Conservation (phyloP, 129 eudicot genomes). For the Helichrysum umbraculigerum region DNA sequence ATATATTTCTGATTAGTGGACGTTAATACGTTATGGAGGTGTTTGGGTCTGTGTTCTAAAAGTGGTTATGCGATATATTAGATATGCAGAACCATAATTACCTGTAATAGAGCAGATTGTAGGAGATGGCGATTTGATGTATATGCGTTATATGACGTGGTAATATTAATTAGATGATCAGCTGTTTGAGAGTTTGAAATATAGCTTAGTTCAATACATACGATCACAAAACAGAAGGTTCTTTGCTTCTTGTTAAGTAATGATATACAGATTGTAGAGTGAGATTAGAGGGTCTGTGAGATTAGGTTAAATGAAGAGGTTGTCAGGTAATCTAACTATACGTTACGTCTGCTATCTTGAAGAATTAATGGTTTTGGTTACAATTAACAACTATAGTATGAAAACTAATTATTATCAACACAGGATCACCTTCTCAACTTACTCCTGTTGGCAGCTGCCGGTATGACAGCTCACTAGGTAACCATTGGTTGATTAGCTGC, state of each 20-base stretch:
- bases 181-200: not conserved
- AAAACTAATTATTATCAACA: conserved; percentile 24
- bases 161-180: not conserved
- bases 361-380: not conserved
- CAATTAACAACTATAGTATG: conserved; percentile 5
- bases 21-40: not conserved
- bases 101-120: not conserved
- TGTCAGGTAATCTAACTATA: not conserved
- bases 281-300: not conserved
- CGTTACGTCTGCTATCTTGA: not conserved
- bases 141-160: not conserved
- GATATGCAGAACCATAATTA: not conserved
- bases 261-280: not conserved
- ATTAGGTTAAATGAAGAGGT: not conserved
- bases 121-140: not conserved
- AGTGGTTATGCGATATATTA: not conserved
- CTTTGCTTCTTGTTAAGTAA: not conserved
- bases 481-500: not conserved
- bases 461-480: conserved; percentile 95
- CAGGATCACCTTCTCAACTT: conserved; percentile 88
- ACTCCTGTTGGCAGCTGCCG: conserved; percentile 96
- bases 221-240: not conserved
- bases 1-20: not conserved
- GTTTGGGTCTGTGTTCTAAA: not conserved
- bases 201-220: not conserved